Percentiles rank a stretch among this genome's conserved stretches.
These are phyloP conservation scores for Globisporangium takayamanum DNA, from an alignment of 352 stramenopile genomes.

Conservation along the genomic window DNA sequence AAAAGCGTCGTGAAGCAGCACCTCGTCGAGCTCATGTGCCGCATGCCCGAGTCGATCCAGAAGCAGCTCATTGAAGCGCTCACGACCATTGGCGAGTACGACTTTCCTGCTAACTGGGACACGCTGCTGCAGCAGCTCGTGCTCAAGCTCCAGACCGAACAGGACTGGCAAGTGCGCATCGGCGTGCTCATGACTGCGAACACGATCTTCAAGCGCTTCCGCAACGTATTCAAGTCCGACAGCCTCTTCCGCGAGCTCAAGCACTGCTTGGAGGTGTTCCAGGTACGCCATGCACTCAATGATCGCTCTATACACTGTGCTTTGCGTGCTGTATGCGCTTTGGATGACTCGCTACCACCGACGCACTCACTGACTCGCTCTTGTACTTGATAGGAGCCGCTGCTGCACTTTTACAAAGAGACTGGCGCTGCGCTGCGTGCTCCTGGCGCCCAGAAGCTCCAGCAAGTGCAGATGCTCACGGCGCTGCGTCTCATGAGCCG, in stretches of 20 bases:
- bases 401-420: conserved; percentile 75
- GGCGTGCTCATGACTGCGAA: conserved; percentile 97
- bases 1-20: conserved; percentile 95
- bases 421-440: conserved; percentile 46
- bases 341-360: conserved; percentile 6
- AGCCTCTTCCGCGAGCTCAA: conserved; percentile 93
- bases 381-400: conserved; percentile 29
- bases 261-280: conserved; percentile 92
- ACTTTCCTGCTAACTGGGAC: conserved; percentile 97
- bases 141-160: conserved; percentile 83
- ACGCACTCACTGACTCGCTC: neutral
- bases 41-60: conserved; percentile 89
- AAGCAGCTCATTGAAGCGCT: conserved; percentile 96
- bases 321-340: neutral
- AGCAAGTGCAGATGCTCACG: conserved; percentile 69
- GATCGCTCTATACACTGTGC: conserved; percentile 4
- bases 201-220: conserved; percentile 97
- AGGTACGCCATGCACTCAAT: conserved; percentile 32
- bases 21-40: conserved; percentile 99
- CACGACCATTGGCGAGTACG: conserved; percentile 93
- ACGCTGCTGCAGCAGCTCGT: conserved; percentile 94
- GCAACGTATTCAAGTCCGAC: conserved; percentile 96
- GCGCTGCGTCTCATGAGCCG: conserved; percentile 90
- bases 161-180: conserved; percentile 90
- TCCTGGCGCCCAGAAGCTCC: conserved; percentile 24